phyloP scores from a whole-genome alignment of 2,329 filamentous ascomycete species.

The Botryotinia convoluta region DNA sequence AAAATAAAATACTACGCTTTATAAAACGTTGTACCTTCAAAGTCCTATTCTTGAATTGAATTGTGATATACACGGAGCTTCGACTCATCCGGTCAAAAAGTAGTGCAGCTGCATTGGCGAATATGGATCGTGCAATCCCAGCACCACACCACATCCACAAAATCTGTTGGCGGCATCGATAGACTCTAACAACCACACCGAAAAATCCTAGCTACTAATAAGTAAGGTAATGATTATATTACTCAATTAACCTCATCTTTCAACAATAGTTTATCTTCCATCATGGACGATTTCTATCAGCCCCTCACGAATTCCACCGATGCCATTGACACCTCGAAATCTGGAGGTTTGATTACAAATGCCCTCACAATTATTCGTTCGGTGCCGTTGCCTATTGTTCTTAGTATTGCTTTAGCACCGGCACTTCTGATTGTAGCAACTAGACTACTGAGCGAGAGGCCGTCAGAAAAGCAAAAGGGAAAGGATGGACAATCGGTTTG shows the following conservation, averaged over 20 bases:
- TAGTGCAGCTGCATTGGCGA: neutral
- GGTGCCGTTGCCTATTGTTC: slow-evolving; percentile 21
- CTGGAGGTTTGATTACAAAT: slow-evolving; percentile 14
- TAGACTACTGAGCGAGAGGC: slow-evolving; percentile 29
- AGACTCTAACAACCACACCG: neutral
- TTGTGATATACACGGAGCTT: neutral
- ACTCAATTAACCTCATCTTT: too few relatives aligned
- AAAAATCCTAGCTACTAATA: neutral
- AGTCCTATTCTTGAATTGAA: neutral
- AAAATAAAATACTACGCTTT: neutral
- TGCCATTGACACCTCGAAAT: neutral
- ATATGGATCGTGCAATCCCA: slow-evolving; percentile 14
- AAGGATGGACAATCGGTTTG: slow-evolving; percentile 41
- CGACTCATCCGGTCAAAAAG: slow-evolving; percentile 5
- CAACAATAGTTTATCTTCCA: neutral
- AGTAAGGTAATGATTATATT: neutral
- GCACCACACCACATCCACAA: neutral
- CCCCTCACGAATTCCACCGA: slow-evolving; percentile 3
- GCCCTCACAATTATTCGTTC: slow-evolving; percentile 17
- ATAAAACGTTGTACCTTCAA: neutral
- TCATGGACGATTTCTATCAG: slow-evolving; percentile 32
- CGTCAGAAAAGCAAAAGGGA: slow-evolving; percentile 14
- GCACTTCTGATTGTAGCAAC: slow-evolving; percentile 30
- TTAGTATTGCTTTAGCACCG: slow-evolving; percentile 28
- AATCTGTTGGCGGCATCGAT: neutral